These are phyloP conservation scores for Pleurostoma richardsiae DNA, from an alignment of 2,329 filamentous ascomycete genomes.

Conservation along the genomic window DNA sequence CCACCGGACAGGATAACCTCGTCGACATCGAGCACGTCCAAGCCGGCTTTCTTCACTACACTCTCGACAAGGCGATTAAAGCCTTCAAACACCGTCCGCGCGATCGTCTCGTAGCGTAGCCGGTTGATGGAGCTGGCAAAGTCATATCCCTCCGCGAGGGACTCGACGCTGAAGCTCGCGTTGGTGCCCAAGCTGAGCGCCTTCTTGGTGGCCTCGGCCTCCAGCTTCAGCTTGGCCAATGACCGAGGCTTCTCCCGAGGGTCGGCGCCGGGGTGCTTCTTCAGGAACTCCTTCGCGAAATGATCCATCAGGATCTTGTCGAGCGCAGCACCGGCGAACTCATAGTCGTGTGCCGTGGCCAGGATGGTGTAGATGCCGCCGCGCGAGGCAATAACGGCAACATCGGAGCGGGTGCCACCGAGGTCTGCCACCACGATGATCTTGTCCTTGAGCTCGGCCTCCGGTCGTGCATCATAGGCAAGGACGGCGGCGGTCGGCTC, in stretches of 20 bases:
- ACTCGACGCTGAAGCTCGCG: constrained; percentile 90
- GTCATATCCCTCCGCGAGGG: constrained; percentile 81
- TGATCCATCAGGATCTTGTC: constrained; percentile 92
- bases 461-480: constrained; percentile 83
- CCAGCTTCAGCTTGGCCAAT: constrained; percentile 86
- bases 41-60: constrained; percentile 83
- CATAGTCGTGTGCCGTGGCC: constrained; percentile 92
- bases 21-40: constrained; percentile 89
- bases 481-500: constrained; percentile 87
- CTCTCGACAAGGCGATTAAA: constrained; percentile 82
- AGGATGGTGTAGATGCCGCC: constrained; percentile 96
- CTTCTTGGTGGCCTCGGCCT: constrained; percentile 89
- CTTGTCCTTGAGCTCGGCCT: constrained; percentile 75
- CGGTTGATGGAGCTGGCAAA: constrained; percentile 91
- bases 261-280: constrained; percentile 84
- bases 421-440: constrained; percentile 87
- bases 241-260: constrained; percentile 76
- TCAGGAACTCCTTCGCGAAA: constrained; percentile 98
- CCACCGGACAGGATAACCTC: constrained; percentile 93
- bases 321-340: constrained; percentile 78
- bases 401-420: constrained; percentile 87
- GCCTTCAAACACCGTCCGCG: constrained; percentile 78
- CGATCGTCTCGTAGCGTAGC: constrained; percentile 85
- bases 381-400: constrained; percentile 83
- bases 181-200: constrained; percentile 83